phyloP scores from a whole-genome alignment of 148 eudicot species.

The Rhododendron henanense region DNA sequence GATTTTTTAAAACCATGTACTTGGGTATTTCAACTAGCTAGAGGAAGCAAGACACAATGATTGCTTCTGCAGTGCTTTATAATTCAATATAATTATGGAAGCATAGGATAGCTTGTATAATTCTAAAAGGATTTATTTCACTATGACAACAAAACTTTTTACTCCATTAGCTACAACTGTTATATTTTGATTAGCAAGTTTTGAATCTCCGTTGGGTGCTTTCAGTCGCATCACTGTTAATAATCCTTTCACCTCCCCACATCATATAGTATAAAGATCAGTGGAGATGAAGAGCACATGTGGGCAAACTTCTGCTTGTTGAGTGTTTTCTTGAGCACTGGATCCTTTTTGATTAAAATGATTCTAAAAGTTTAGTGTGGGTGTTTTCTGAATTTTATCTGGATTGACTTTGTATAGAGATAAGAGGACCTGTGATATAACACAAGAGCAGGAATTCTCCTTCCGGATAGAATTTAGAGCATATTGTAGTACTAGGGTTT shows the following conservation, averaged over 20 bases:
- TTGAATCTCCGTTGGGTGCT: conserved; percentile 3
- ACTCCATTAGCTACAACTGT: not conserved
- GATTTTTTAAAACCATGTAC: not conserved
- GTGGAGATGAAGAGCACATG: not conserved
- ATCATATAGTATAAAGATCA: not conserved
- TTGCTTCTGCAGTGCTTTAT: not conserved
- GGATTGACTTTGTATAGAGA: not conserved
- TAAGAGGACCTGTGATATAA: not conserved
- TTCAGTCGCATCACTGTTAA: not conserved
- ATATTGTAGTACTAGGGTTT: not conserved
- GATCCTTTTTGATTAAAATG: not conserved
- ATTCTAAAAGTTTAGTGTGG: not conserved
- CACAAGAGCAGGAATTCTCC: not conserved
- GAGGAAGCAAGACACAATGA: not conserved
- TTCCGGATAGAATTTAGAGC: not conserved
- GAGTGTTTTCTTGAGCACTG: not conserved
- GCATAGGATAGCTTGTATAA: not conserved
- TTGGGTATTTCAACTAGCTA: not conserved
- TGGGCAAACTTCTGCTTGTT: not conserved
- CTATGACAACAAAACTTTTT: not conserved
- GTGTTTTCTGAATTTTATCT: not conserved
- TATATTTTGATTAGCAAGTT: not conserved
- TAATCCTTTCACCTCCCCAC: not conserved
- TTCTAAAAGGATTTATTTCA: not conserved
- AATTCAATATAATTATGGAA: not conserved